phyloP scores from a whole-genome alignment of 805 yeast species.

The Candida stauntonica region DNA sequence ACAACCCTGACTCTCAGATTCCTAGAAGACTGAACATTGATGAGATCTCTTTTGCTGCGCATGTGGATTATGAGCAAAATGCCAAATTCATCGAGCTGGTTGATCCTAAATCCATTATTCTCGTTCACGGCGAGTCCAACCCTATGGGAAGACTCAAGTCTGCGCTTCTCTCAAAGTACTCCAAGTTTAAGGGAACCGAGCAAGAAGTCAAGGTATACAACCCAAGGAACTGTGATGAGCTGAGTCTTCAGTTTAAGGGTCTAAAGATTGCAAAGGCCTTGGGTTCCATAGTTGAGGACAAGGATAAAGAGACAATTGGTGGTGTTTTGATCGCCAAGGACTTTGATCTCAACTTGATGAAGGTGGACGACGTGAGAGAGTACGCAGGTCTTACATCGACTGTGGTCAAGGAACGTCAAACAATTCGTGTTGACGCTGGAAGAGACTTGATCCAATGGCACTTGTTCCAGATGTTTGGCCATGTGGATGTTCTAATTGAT shows the following conservation, averaged over 20 bases:
- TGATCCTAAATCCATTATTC: conserved; percentile 76
- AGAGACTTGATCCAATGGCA: conserved; percentile 84
- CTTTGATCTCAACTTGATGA: conserved; percentile 79
- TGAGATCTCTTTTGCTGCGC: conserved; percentile 98
- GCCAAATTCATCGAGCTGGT: conserved; percentile 86
- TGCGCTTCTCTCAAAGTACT: conserved; percentile 83
- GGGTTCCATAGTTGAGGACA: conserved; percentile 50
- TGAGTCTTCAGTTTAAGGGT: conserved; percentile 75
- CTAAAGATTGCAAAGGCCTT: conserved; percentile 76
- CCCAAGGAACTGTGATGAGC: conserved; percentile 85
- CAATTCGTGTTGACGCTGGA: conserved; percentile 73
- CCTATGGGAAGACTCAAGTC: conserved; percentile 98
- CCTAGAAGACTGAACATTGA: conserved; percentile 87
- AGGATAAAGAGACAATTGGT: conserved; percentile 46
- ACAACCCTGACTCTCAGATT: conserved; percentile 76
- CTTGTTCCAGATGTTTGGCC: conserved; percentile 92
- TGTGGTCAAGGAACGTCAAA: conserved; percentile 75
- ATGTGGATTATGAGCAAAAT: conserved; percentile 94
- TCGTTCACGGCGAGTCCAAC: conserved; percentile 95
- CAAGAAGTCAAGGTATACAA: conserved; percentile 87
- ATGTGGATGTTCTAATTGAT: conserved; percentile 58
- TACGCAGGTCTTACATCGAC: conserved; percentile 85
- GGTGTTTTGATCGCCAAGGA: conserved; percentile 91
- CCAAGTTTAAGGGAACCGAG: conserved; percentile 76
- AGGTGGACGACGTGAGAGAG: conserved; percentile 83